Evolutionary conservation across 164 flowering plant species (phyloP), one percentile per base, ranked within the genome.

Genomic region (Umbilicus rupestris): DNA sequence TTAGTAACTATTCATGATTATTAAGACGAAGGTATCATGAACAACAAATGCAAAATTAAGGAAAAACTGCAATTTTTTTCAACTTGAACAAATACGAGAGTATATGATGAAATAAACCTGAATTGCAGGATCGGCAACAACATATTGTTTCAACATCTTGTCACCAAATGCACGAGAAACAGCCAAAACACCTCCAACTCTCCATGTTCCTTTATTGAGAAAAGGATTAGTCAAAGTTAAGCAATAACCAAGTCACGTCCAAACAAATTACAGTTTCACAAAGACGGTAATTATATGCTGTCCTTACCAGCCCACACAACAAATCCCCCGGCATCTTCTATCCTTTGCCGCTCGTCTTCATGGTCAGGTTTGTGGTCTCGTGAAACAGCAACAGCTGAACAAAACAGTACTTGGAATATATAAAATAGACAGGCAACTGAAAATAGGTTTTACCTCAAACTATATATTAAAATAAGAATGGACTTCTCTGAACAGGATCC

Each of bases 111-210:
- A 9, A 52, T 47, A 7, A 47, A 92, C 98, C 96, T 90, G 85
- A 76, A 93, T 93, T 76, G 90, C 97, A 0, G 98, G 98, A 76
- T 90, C 97, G 70, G 97, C 97, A 69, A 93, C 98, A 68, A 90
- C 98, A 80, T 83, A 90, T 67, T 93, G 97, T 85, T 93, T 93
- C 85, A 93, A 79, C n/a, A 87, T 87, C 74, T 85, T 85, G 68
- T 93, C 98, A 77, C 97, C 98, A 84, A 93, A 93, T 47, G 98
- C 98, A 81, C 98, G 97, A 59, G 98, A 93, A 55, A 93, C 98
- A 73, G 98, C 98, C 78, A 93, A 96, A 68, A 93, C 98, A 44
- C 98, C 98, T 72, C 98, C 97, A 69, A 93, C 98, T 76, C 98
- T 84, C 98, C 98, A 93, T 73, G 98, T 93, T 41, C 98, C 98